These are phyloP conservation scores for Lachancea waltii DNA, from an alignment of 805 yeast species.

Conservation along the genomic window DNA sequence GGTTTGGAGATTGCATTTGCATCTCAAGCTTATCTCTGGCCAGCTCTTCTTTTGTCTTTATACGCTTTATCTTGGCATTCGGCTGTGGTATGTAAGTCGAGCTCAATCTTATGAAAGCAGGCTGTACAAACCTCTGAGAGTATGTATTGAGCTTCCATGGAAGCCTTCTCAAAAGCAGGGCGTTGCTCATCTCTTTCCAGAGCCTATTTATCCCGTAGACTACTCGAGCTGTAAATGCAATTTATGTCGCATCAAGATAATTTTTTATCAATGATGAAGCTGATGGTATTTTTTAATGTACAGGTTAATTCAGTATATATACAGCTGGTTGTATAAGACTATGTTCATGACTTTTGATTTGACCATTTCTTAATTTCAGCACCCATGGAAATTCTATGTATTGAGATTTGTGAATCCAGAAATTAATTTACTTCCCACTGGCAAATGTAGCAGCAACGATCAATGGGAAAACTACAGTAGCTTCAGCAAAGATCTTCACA, in stretches of 20 bases:
- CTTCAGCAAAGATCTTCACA: slow-evolving; percentile 94
- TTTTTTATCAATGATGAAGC: no score
- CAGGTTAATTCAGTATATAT: no score
- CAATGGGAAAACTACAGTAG: slow-evolving; percentile 87
- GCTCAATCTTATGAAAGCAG: background rate
- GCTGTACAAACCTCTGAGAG: background rate
- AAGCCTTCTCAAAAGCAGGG: background rate
- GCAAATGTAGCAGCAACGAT: slow-evolving; percentile 98
- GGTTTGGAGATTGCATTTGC: slow-evolving; percentile 31
- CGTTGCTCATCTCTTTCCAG: background rate
- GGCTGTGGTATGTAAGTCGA: slow-evolving; percentile 18
- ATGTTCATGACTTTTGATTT: no score
- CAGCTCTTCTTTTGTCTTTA: slow-evolving; percentile 30
- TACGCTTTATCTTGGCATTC: slow-evolving; percentile 15
- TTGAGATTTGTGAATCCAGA: no score
- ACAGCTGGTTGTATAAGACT: no score
- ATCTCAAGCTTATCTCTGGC: slow-evolving; percentile 31
- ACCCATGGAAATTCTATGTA: no score
- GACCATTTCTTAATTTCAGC: no score
- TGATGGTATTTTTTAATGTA: no score
- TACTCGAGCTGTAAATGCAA: background rate
- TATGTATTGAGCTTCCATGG: background rate
- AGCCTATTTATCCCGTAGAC: background rate
- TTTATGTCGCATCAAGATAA: no score
- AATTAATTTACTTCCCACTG: slow-evolving; percentile 30